Evolutionary conservation across 441 rosid species (phyloP).

Genomic region (Melastoma candidum): DNA sequence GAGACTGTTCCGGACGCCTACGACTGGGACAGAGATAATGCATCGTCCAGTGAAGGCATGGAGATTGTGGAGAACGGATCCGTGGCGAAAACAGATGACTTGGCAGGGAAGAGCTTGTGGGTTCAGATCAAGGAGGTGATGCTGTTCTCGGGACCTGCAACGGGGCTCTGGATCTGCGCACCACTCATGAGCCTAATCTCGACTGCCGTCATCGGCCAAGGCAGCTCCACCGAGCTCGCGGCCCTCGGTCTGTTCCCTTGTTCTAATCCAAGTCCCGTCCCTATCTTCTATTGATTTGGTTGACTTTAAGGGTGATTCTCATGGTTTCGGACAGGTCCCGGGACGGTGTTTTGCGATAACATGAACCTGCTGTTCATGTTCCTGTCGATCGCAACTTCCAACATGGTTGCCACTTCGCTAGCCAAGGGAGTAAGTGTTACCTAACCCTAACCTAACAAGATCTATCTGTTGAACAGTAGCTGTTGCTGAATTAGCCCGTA

Average conservation of each 20-base stretch:
- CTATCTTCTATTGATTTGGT: background rate
- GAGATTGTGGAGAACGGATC: slow-evolving; percentile 6
- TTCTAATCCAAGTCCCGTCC: too few relatives aligned
- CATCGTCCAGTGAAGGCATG: slow-evolving; percentile 8
- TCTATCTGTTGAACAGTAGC: too few relatives aligned
- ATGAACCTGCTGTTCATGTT: slow-evolving; percentile 40
- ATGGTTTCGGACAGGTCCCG: slow-evolving; percentile 35
- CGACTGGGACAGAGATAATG: slow-evolving; percentile 12
- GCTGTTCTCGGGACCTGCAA: slow-evolving; percentile 83
- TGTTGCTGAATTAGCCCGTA: too few relatives aligned
- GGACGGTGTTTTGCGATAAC: slow-evolving; percentile 47
- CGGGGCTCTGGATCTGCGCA: slow-evolving; percentile 85
- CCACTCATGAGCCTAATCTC: slow-evolving; percentile 98
- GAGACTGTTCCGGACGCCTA: background rate
- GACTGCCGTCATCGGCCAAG: slow-evolving; percentile 86
- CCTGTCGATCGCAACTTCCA: slow-evolving; percentile 51
- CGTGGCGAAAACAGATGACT: slow-evolving; percentile 16
- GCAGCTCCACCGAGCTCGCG: slow-evolving; percentile 71
- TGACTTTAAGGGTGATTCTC: background rate
- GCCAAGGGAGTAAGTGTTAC: slow-evolving; percentile 28
- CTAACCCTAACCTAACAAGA: too few relatives aligned
- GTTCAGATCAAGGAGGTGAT: slow-evolving; percentile 71
- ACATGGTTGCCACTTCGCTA: slow-evolving; percentile 49
- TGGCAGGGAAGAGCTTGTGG: slow-evolving; percentile 37
- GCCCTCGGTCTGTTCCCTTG: slow-evolving; percentile 28